phyloP scores from a whole-genome alignment of 1,284 basidiomycete species.

The Paramarasmius palmivorus region DNA sequence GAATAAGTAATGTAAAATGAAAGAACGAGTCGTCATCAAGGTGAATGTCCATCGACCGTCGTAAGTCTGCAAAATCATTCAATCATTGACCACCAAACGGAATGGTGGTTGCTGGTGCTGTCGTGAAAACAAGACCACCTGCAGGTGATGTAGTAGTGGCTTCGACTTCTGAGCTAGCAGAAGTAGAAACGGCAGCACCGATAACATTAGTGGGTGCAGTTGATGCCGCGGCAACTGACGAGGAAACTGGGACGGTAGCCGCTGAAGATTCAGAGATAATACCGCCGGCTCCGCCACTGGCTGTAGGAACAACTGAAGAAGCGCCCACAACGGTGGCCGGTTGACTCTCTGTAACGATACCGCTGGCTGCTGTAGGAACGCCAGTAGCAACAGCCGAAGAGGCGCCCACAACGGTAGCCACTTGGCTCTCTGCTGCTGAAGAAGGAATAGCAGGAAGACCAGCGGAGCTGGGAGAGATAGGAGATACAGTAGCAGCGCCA shows the following conservation, averaged over 20 bases:
- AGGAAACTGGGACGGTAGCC: neutral
- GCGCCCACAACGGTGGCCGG: neutral
- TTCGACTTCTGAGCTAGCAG: too few species aligned
- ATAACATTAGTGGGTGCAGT: neutral
- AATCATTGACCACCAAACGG: neutral
- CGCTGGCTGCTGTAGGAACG: neutral
- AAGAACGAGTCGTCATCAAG: neutral
- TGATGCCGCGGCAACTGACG: neutral
- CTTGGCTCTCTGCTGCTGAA: neutral
- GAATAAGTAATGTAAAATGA: neutral
- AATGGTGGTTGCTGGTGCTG: neutral
- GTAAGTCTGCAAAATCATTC: neutral
- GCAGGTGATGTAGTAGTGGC: too few species aligned
- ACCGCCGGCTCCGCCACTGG: neutral
- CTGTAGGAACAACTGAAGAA: constrained; percentile 1
- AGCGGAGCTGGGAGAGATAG: neutral
- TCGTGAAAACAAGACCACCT: too few species aligned
- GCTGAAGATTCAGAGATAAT: neutral
- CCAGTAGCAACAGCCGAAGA: neutral
- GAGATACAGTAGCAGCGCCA: constrained; percentile 1
- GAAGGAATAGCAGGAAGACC: neutral
- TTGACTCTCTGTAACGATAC: neutral
- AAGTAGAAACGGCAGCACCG: neutral
- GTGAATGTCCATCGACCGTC: neutral
- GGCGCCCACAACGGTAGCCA: neutral